Evolutionary conservation across 345 rosid species (phyloP), one percentile per base, ranked within the genome.

Genomic region (Conringia planisiliqua): DNA sequence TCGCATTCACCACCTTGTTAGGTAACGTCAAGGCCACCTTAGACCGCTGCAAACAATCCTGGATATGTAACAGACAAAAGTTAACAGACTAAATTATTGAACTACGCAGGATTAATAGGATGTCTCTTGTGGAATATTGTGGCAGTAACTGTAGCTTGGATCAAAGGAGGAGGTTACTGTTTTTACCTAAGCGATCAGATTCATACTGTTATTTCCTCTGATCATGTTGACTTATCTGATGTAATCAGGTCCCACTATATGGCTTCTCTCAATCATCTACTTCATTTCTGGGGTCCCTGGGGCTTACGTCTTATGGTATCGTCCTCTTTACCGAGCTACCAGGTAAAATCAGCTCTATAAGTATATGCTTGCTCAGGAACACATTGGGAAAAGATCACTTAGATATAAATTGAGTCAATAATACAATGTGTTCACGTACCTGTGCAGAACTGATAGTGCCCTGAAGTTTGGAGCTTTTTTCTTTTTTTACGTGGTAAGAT

Each of bases 191-290:
- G 30, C 16, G 40, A 64, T 71, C 62, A 63, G 47, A 39, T 58
- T 54, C 44, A 26, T 52, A 38, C 60, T 50, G 14, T 26, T 77
- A n/a, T 42, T 56, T 38, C 56, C 50, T 35, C 39, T 67, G 18
- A 10, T 67, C 40, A 62, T 42, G 17, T 33, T 56, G 29, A 64
- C 44, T 70, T 10, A 54, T 55, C 66, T 82, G 42, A 76, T 29
- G 35, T 67, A 38, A 66, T 77, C 73, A 94, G 98, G 96, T 80
- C 87, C 86, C 38, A 91, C 87, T 16, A 92, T 92, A 75, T 96
- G 99, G 99, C 85, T 96, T 83, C 96, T 96, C 44, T 89, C 99
- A 57, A 75, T 92, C 72, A 96, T 96, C 82, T 96, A 96, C 81
- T 83, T 85, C 85, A 81, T 96, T 67, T 66, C 95, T 0, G 98